Evolutionary conservation across 352 stramenopile species (phyloP).

Genomic region (Phytophthora boehmeriae): DNA sequence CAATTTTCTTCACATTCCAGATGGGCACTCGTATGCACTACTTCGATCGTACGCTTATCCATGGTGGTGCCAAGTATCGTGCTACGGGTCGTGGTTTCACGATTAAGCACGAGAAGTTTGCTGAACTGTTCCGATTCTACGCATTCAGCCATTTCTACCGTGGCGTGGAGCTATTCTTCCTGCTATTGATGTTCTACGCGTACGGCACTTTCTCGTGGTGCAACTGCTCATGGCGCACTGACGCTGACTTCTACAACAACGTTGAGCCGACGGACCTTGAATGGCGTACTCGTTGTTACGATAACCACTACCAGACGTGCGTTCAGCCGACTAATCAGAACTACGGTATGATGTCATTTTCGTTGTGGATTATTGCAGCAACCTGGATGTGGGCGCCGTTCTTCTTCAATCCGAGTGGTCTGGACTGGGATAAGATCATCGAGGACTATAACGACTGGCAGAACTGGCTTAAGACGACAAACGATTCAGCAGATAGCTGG

Average conservation of each 20-base stretch:
- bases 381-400: conserved; percentile 90
- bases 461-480: conserved; percentile 92
- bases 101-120: conserved; percentile 98
- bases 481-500: conserved; percentile 88
- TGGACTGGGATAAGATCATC: conserved; percentile 97
- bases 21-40: conserved; percentile 99
- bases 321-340: conserved; percentile 96
- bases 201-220: conserved; percentile 96
- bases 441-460: conserved; percentile 95
- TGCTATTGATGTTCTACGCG: conserved; percentile 80
- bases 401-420: conserved; percentile 97
- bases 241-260: conserved; percentile 77
- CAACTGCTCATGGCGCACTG: conserved; percentile 84
- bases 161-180: conserved; percentile 93
- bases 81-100: conserved; percentile 98
- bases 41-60: conserved; percentile 97
- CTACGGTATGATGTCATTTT: conserved; percentile 98
- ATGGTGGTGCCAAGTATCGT: conserved; percentile 98
- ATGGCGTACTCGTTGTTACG: conserved; percentile 81
- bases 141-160: conserved; percentile 98
- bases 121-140: conserved; percentile 98
- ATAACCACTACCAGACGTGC: conserved; percentile 87
- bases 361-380: conserved; percentile 93
- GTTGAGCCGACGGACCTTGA: conserved; percentile 75
- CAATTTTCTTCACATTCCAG: conserved; percentile 99